Base-by-base conservation (phyloP, 2,329 filamentous ascomycete species). In the Monosporascus sp. region DNA sequence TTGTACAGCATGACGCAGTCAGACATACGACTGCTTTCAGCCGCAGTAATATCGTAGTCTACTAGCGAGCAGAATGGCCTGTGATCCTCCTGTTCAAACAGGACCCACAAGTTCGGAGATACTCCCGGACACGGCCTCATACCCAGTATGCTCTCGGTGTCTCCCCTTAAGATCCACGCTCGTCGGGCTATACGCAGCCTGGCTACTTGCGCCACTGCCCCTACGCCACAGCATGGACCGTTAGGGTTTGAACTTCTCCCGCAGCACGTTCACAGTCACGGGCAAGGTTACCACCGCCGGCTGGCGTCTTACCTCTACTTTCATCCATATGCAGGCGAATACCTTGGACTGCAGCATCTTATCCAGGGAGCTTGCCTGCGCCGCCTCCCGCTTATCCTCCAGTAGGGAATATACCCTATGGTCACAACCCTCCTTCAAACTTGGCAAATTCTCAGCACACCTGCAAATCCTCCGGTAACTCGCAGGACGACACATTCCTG, bases 41-140 rank as follows among this genome's bases (percentile, higher is more conserved):
- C 66, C 69, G 80, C 52, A 89, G 88, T 48, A 90, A 82, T 61
- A 74, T 88, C 47, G 82, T 91, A 44, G 87, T 93, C 17, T 78
- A 87, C 63, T 95, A 89, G 90, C 83, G 85, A 66, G 82, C 88
- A 3, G 86, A 90, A 65, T 95, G 89, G 90, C 89, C 89, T 43
- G 81, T 84, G 58, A 74, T 81, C 31, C 80, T 87, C n/a, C 88
- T 88, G 0, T 93, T 93, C 68, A 78, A 82, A 58, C 77, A 82
- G 22, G 78, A 87, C 58, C 81, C 82, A 52, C 73, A 73, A 38
- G 67, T 70, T 35, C 53, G 63, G 17, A 74, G 18, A 9, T 15
- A 45, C 24, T 15, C 43, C 11, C 43, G 3, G 25, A 27, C 6
- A 27, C 25, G 25, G 18, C 9, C 14, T n/a, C n/a, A n/a, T n/a